Conservation (phyloP, 2,329 filamentous ascomycete genomes). For the Colletotrichum camelliae region DNA sequence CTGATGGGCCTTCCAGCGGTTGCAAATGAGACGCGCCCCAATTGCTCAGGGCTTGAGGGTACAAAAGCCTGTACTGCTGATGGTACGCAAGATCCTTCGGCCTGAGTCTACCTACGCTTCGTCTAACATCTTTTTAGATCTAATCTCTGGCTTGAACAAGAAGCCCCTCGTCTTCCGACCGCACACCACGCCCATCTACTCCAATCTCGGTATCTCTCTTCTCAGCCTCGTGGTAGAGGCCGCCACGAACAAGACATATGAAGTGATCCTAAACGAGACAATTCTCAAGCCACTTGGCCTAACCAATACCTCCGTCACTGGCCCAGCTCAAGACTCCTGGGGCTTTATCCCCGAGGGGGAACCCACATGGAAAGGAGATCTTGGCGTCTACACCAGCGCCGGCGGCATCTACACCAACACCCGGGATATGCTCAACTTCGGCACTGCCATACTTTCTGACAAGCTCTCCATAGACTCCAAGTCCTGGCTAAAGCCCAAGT, state of each 20-base stretch:
- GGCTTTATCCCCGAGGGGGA: conserved; percentile 42
- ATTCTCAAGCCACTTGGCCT: conserved; percentile 49
- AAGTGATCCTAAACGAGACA: conserved; percentile 34
- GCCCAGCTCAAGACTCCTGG: conserved; percentile 30
- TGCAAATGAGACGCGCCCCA: conserved; percentile 10
- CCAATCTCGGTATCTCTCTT: conserved; percentile 27
- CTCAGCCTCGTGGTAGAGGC: conserved; percentile 26
- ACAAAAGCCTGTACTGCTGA: conserved; percentile 8
- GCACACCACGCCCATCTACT: conserved; percentile 24
- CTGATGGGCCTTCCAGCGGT: conserved; percentile 14
- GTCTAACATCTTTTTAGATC: conserved; percentile 15
- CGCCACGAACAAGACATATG: conserved; percentile 24
- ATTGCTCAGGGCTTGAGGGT: conserved; percentile 17
- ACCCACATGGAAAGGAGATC: conserved; percentile 37
- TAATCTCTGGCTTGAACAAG: conserved; percentile 19
- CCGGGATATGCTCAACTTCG: conserved; percentile 45
- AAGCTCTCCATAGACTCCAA: conserved; percentile 44
- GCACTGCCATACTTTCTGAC: conserved; percentile 44
- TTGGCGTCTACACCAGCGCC: conserved; percentile 41
- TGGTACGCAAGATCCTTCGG: neutral
- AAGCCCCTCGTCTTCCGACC: conserved; percentile 23
- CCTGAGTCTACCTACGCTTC: neutral
- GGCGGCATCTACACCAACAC: conserved; percentile 49
- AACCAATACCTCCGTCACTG: conserved; percentile 40
- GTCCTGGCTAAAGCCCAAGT: conserved; percentile 50